Evolutionary conservation across 768 basidiomycete genomes (phyloP), one percentile per base, ranked within the genome.

Genomic region (Suillus weaverae): DNA sequence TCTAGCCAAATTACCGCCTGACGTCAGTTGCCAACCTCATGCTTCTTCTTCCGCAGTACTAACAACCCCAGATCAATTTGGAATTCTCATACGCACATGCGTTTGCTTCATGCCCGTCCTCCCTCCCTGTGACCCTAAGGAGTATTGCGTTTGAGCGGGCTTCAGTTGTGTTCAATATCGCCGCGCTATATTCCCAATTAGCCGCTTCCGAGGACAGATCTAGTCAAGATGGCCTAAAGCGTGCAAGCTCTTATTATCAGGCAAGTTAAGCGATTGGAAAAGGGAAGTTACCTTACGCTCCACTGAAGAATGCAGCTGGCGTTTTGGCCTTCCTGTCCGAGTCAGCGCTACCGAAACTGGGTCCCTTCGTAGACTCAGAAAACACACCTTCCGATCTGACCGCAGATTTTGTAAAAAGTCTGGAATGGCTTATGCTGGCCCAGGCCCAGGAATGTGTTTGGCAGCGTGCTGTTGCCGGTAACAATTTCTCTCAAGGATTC

Each of bases 361-460:
- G 70, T 2, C 77, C 83, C 26, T 73, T 84, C 0, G 76, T 80
- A 8, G 81, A 84, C 22, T 80, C 81, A 50, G 86, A 88, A 43
- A 81, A 86, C n/a, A 71, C 74, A 2, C 86, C 89, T 0, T 69
- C 81, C 18, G 97, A 98, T 73, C 82, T 97, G 33, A 84, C 89
- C 0, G 76, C 79, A 32, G 71, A 84, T 0, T 89, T 90, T 69
- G 70, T 92, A 30, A 81, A 80, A 55, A 82, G 86, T 33, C 72
- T 97, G 50, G 87, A 92, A 71, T 85, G 77, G 67, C 83, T 98
- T 62, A 90, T 94, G 86, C 83, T 96, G 5, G 95, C 95, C 0
- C 94, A 98, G 76, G 96, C 95, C 1, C 97, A 99, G 69, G 97
- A 99, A 78, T 97, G 94, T 72, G 94, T 89, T 48, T 99, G 96